Conservation (phyloP, 345 rosid genomes). For the Gossypium raimondii region DNA sequence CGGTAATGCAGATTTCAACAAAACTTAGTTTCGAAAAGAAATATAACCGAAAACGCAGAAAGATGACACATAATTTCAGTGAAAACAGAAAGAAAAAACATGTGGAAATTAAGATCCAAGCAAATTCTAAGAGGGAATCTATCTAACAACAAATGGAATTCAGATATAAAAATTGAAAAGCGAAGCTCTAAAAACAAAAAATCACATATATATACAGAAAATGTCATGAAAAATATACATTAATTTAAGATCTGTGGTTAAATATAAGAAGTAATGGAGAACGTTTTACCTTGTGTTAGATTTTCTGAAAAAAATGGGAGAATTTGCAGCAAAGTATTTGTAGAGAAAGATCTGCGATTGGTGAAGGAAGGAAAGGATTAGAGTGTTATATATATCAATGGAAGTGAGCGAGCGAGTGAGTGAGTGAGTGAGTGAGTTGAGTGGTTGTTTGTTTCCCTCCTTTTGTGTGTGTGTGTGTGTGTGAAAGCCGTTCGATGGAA, state of each 20-base stretch:
- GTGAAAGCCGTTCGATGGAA: conserved; percentile 1
- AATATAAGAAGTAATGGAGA: background rate
- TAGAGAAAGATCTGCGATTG: background rate
- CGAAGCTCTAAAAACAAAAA: background rate
- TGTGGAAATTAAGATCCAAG: background rate
- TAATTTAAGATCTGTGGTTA: background rate
- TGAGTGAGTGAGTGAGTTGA: background rate
- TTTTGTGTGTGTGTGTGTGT: background rate
- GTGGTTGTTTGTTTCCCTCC: background rate
- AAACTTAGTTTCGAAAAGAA: background rate
- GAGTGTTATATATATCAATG: background rate
- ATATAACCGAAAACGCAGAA: background rate
- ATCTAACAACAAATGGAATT: background rate
- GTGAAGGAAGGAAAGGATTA: background rate
- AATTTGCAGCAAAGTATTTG: background rate
- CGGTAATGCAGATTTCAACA: background rate
- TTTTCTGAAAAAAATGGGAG: background rate
- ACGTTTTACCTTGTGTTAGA: background rate
- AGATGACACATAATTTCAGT: background rate
- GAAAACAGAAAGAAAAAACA: background rate
- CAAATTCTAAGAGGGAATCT: background rate
- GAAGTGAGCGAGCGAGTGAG: background rate
- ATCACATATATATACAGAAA: background rate
- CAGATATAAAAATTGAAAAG: background rate
- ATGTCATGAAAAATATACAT: background rate